These are phyloP conservation scores for Starmerella geochares DNA, from an alignment of 805 yeast genomes.

Conservation along the genomic window DNA sequence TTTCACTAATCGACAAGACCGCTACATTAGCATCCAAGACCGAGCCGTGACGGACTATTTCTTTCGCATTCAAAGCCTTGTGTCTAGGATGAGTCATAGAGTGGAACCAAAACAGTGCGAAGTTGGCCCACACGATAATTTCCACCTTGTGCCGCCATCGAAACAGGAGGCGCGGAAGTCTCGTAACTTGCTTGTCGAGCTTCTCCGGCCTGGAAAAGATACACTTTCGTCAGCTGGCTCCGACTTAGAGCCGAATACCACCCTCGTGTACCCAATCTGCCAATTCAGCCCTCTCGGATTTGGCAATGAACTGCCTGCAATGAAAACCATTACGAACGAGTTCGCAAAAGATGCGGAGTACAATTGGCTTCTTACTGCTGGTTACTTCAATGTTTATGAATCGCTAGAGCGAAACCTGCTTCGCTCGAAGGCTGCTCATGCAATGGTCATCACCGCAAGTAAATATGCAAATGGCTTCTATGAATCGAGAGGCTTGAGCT, in stretches of 20 bases:
- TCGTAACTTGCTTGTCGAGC: not conserved
- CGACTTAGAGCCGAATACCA: not conserved
- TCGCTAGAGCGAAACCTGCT: constrained; percentile 52
- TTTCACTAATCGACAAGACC: constrained; percentile 88
- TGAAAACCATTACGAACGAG: constrained; percentile 29
- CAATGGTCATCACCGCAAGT: constrained; percentile 78
- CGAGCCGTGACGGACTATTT: constrained; percentile 58
- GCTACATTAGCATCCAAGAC: constrained; percentile 67
- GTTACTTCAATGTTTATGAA: constrained; percentile 86
- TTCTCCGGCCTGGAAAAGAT: not conserved
- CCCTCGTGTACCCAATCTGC: constrained; percentile 68
- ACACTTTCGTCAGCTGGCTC: not conserved
- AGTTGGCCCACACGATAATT: not conserved
- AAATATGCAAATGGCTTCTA: constrained; percentile 92
- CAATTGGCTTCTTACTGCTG: constrained; percentile 86
- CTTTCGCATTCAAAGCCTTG: constrained; percentile 54
- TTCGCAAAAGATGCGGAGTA: constrained; percentile 36
- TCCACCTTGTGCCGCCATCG: not conserved
- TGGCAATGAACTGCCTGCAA: constrained; percentile 74
- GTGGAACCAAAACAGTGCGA: constrained; percentile 30
- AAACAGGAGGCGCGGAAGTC: not conserved
- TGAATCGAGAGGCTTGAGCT: constrained; percentile 69
- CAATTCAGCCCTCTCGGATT: constrained; percentile 77
- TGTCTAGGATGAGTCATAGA: constrained; percentile 62
- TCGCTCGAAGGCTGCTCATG: constrained; percentile 39